Percentiles rank a stretch among this genome's conserved stretches.
Conservation (phyloP, 306 rosid genomes). For the Nissolia schottii region DNA sequence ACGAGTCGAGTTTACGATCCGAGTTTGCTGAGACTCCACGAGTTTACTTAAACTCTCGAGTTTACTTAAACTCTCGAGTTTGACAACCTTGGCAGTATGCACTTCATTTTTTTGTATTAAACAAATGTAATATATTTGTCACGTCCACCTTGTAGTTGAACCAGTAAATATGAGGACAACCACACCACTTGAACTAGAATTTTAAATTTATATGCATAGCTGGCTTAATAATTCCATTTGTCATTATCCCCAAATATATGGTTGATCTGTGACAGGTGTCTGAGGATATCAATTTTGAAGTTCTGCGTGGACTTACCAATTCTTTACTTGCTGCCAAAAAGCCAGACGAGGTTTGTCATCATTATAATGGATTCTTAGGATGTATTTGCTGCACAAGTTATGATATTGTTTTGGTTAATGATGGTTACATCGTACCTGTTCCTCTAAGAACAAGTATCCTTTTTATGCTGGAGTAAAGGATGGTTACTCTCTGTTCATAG, state of each 20-base stretch:
- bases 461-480: not conserved
- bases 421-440: not conserved
- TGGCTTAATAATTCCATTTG: not conserved
- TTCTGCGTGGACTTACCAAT: conserved; percentile 77
- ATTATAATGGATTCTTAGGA: conserved; percentile 12
- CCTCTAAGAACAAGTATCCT: not conserved
- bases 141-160: not conserved
- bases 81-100: too few species aligned
- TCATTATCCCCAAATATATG: conserved; percentile 14
- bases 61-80: too few species aligned
- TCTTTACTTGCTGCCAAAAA: conserved; percentile 83
- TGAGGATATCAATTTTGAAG: conserved; percentile 66
- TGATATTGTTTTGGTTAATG: conserved; percentile 4
- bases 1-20: too few species aligned
- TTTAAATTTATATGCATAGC: conserved; percentile 8
- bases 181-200: not conserved
- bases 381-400: not conserved
- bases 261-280: conserved; percentile 55
- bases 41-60: too few species aligned
- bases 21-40: too few species aligned
- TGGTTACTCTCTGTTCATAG: not conserved
- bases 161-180: conserved; percentile 6
- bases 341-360: conserved; percentile 77
- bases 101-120: not conserved
- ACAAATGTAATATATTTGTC: not conserved